Conservation (phyloP, 2,329 filamentous ascomycete species). For the Botrytis sinoallii region DNA sequence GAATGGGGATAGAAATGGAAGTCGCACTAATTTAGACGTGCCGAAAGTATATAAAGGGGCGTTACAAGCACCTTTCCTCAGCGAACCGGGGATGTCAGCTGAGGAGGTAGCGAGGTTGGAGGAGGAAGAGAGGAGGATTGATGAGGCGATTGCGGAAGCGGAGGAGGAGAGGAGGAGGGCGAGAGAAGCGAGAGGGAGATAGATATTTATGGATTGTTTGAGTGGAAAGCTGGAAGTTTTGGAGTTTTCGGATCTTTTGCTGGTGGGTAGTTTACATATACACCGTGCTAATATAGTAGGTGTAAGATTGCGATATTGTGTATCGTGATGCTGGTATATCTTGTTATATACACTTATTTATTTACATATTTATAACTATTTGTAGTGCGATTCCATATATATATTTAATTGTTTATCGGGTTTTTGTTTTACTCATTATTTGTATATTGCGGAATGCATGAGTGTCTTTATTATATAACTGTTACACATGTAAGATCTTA, state of each 20-base stretch:
- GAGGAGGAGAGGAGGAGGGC: constrained; percentile 24
- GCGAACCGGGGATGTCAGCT: constrained; percentile 30
- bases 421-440: not conserved
- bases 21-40: not conserved
- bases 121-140: constrained; percentile 36
- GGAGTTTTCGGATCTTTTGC: not conserved
- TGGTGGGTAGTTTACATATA: not conserved
- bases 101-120: constrained; percentile 33
- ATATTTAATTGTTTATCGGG: not conserved
- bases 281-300: not conserved
- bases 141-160: constrained; percentile 34
- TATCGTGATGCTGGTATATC: not conserved
- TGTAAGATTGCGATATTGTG: not conserved
- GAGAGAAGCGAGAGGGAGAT: not conserved
- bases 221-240: not conserved
- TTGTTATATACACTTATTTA: not conserved
- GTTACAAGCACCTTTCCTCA: constrained; percentile 23
- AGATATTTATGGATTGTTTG: not conserved
- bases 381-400: not conserved
- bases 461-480: too few species aligned
- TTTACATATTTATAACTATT: not conserved
- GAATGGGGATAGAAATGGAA: not conserved
- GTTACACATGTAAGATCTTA: too few species aligned
- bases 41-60: not conserved
- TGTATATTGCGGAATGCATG: not conserved